Conservation (phyloP, 306 rosid species). For the Acacia crassicarpa region DNA sequence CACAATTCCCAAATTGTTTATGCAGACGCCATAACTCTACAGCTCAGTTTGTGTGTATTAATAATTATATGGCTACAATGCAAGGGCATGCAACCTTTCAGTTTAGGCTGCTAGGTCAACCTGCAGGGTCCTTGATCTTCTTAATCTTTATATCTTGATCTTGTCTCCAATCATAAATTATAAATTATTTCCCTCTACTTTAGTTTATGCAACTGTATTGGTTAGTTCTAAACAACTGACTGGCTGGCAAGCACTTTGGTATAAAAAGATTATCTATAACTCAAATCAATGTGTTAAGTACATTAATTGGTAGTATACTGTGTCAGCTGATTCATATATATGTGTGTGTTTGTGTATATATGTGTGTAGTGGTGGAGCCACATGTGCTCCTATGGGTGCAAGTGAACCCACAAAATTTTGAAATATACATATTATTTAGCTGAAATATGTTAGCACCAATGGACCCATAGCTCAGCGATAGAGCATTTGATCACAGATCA, state of each 20-base stretch:
- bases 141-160: constrained; percentile 7
- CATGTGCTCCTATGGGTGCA: too few relatives aligned
- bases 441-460: too few relatives aligned
- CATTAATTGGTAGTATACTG: background rate
- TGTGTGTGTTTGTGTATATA: too few relatives aligned
- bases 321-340: background rate
- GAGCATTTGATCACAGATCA: too few relatives aligned
- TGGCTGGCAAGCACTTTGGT: background rate
- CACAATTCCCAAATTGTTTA: constrained; percentile 5
- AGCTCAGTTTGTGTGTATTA: constrained; percentile 26
- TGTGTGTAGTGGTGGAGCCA: too few relatives aligned
- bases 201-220: constrained; percentile 14
- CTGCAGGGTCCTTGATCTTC: background rate
- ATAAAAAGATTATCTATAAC: background rate
- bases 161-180: constrained; percentile 19
- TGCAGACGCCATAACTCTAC: constrained; percentile 29
- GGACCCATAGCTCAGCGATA: too few relatives aligned
- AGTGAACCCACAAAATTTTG: too few relatives aligned
- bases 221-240: background rate
- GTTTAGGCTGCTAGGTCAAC: constrained; percentile 12
- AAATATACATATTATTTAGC: too few relatives aligned
- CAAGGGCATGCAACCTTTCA: constrained; percentile 15
- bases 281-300: background rate
- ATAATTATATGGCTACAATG: background rate
- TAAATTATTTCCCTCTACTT: constrained; percentile 13